phyloP scores from a whole-genome alignment of 2,329 filamentous ascomycete genomes.

The Fusarium sp. region DNA sequence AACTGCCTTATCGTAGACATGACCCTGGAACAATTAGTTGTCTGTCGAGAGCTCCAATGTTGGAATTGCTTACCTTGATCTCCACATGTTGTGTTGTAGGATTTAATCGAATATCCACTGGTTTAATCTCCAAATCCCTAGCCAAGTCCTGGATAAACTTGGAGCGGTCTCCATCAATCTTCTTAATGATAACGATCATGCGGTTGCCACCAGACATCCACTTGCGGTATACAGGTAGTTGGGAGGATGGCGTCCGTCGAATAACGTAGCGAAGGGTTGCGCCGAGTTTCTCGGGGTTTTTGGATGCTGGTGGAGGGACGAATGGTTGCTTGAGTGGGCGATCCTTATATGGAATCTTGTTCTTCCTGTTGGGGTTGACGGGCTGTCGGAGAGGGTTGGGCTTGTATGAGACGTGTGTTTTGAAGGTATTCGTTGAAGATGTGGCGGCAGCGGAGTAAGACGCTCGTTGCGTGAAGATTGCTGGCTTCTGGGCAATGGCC shows the following conservation, averaged over 20 bases:
- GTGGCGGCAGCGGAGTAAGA: constrained; percentile 28
- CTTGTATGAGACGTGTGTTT: constrained; percentile 36
- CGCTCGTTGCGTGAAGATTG: constrained; percentile 19
- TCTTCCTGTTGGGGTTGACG: constrained; percentile 40
- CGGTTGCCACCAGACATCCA: constrained; percentile 80
- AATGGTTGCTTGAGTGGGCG: constrained; percentile 41
- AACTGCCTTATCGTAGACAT: constrained; percentile 44
- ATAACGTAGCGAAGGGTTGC: constrained; percentile 70
- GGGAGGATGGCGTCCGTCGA: constrained; percentile 73
- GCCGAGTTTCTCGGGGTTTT: constrained; percentile 44
- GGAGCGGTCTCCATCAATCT: constrained; percentile 77
- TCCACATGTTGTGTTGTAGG: constrained; percentile 77
- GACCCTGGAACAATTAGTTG: constrained; percentile 44
- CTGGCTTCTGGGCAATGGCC: constrained; percentile 19
- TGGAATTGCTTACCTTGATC: constrained; percentile 67
- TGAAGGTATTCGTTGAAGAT: constrained; percentile 35
- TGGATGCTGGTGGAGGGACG: constrained; percentile 45
- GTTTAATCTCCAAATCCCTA: constrained; percentile 64
- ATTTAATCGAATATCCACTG: constrained; percentile 64
- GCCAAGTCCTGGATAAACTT: constrained; percentile 72
- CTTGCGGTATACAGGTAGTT: constrained; percentile 81
- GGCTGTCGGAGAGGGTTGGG: constrained; percentile 33
- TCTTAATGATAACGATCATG: constrained; percentile 79
- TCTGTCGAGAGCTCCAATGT: neutral
- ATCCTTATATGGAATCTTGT: constrained; percentile 40